A percentile compares a stretch with the other conserved stretches of the same genome.
Evolutionary conservation across 1,284 basidiomycete species (phyloP).

Genomic region (Puccinia polysora): DNA sequence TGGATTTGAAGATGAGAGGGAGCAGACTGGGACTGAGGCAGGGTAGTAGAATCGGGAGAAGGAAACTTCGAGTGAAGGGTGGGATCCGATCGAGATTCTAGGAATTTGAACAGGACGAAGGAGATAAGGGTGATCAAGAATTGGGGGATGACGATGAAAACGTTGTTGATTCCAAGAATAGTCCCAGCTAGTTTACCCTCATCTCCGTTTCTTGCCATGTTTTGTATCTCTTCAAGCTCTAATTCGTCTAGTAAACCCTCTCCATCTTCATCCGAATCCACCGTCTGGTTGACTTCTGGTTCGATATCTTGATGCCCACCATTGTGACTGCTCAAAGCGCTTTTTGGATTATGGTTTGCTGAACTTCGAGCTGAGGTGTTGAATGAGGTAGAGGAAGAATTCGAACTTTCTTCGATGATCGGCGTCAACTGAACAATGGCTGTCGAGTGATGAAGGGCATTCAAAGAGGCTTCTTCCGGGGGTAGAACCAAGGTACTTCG

Average conservation of each 20-base stretch:
- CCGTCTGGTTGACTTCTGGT: neutral
- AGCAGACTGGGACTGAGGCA: neutral
- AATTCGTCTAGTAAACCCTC: neutral
- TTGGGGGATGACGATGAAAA: conserved; percentile 49
- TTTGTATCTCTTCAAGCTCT: neutral
- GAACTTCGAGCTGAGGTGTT: neutral
- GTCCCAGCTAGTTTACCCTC: conserved; percentile 48
- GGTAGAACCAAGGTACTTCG: too few species aligned
- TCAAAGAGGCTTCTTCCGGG: too few species aligned
- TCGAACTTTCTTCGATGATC: neutral
- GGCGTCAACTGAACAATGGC: neutral
- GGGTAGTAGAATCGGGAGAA: too few species aligned
- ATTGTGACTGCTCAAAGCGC: neutral
- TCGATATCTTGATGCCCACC: too few species aligned
- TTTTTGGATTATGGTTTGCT: neutral
- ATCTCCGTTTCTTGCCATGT: neutral
- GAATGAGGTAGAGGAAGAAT: neutral
- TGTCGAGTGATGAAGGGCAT: neutral
- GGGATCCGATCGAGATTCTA: too few species aligned
- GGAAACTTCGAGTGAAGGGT: too few species aligned
- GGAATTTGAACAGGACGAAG: conserved; percentile 48
- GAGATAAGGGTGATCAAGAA: conserved; percentile 50
- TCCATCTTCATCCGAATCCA: neutral
- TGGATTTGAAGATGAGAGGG: neutral
- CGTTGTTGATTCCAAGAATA: conserved; percentile 52